phyloP scores from a whole-genome alignment of 805 yeast genomes.

The Candida ortonii region DNA sequence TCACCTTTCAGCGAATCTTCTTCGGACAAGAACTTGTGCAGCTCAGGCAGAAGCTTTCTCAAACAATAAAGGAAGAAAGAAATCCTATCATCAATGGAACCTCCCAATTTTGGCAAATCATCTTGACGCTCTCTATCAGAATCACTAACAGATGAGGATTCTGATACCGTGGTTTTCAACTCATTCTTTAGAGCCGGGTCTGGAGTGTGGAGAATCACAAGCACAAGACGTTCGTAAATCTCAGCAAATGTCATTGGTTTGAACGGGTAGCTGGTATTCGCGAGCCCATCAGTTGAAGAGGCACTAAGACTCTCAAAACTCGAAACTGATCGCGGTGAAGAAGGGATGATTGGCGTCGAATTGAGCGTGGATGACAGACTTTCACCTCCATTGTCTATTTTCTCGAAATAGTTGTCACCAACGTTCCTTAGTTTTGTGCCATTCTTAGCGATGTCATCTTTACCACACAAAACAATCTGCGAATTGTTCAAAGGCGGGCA shows the following conservation, averaged over 20 bases:
- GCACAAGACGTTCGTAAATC: constrained; percentile 68
- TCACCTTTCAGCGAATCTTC: constrained; percentile 78
- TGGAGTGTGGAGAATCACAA: constrained; percentile 75
- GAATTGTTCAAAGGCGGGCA: constrained; percentile 61
- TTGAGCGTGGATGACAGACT: constrained; percentile 21
- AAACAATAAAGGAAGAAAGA: constrained; percentile 65
- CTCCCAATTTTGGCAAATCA: constrained; percentile 41
- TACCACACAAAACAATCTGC: constrained; percentile 53
- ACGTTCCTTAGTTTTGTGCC: constrained; percentile 36
- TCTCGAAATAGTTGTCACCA: constrained; percentile 33
- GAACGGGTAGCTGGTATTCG: constrained; percentile 19
- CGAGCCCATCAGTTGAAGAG: constrained; percentile 10
- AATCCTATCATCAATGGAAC: constrained; percentile 62
- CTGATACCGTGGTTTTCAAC: constrained; percentile 13
- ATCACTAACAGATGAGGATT: constrained; percentile 7
- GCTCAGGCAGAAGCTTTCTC: constrained; percentile 66
- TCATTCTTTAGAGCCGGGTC: constrained; percentile 37
- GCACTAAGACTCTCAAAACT: constrained; percentile 23
- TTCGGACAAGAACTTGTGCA: constrained; percentile 71
- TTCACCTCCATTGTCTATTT: constrained; percentile 21
- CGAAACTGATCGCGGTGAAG: constrained; percentile 27
- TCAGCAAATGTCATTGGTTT: constrained; percentile 57
- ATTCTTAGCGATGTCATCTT: constrained; percentile 41
- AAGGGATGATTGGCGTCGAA: constrained; percentile 22
- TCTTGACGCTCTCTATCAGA: constrained; percentile 24